Base-by-base conservation (phyloP, 345 rosid genomes). In the Eucalyptus tenuipes region DNA sequence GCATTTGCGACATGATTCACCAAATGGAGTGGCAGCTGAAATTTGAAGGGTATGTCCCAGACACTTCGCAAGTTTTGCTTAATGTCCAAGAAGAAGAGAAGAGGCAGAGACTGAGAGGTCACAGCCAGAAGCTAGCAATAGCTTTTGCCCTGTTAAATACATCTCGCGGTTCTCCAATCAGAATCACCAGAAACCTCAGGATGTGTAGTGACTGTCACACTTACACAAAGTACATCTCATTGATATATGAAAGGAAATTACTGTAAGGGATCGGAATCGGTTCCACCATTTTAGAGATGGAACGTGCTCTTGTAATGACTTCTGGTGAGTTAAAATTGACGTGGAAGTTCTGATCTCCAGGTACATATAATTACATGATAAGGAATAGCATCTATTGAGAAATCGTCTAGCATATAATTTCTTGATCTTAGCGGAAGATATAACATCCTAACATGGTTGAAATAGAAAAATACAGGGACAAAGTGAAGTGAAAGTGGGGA, bases 1-100 rank as follows among this genome's bases (percentile, higher is more conserved):
- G 86, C 14, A 88, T 94, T 31, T 89, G 93, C 49, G 94, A 93
- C 89, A 96, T 95, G 97, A 92, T 96, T 90, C 93, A 95, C 92
- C 98, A 96, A 90, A 95, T 95, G 97, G 98, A 95, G 91, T 95
- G 99, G 99, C 99, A 96, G 90, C 88, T 96, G 91, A 95, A 92
- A 87, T 96, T 96, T 40, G 97, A 96, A 91, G 99, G 99, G 17
- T 96, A 96, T 85, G 49, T 86, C 25, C 93, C 96, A 10, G 97
- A 96, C 52, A 87, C 92, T 68, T 93, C 94, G 68, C 95, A 94
- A 89, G 93, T 95, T 89, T 86, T 92, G 91, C 79, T 94, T 20
- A 92, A 95, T 49, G 94, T 94, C 66, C 95, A 94, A 47, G 97
- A 95, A 89, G 94, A 95, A 81, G 97, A 96, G 90, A 95, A 95